phyloP scores from a whole-genome alignment of 805 yeast genomes.

The Suhomyces xylopsoci region DNA sequence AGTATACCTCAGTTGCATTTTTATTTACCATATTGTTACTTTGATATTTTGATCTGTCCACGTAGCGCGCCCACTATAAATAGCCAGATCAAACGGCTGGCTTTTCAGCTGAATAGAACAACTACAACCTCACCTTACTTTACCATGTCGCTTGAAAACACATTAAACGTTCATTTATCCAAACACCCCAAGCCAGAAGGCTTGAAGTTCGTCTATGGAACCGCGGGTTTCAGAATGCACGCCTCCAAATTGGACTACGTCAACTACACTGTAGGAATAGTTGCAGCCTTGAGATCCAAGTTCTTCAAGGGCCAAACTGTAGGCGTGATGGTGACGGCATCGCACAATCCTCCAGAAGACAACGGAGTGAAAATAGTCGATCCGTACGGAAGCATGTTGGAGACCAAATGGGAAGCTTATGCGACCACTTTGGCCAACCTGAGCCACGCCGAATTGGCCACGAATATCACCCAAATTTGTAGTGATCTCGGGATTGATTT shows the following conservation, averaged over 20 bases:
- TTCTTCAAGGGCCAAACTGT: conserved; percentile 62
- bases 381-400: conserved; percentile 89
- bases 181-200: conserved; percentile 45
- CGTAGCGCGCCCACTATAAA: background rate
- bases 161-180: background rate
- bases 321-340: conserved; percentile 97
- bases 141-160: conserved; percentile 8
- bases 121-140: background rate
- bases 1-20: too few relatives aligned
- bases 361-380: conserved; percentile 71
- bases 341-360: conserved; percentile 80
- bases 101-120: background rate
- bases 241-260: conserved; percentile 74
- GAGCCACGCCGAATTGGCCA: conserved; percentile 40
- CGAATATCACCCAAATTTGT: conserved; percentile 37
- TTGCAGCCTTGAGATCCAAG: conserved; percentile 82
- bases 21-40: too few relatives aligned
- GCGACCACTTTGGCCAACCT: conserved; percentile 84
- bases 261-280: conserved; percentile 67
- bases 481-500: conserved; percentile 46
- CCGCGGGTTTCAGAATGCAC: conserved; percentile 90
- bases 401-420: conserved; percentile 74
- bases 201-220: conserved; percentile 68
- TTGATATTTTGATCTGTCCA: background rate
- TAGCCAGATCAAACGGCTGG: background rate